Evolutionary conservation across 495 filamentous ascomycete species (phyloP).

Genomic region (Talaromyces wortmannii): DNA sequence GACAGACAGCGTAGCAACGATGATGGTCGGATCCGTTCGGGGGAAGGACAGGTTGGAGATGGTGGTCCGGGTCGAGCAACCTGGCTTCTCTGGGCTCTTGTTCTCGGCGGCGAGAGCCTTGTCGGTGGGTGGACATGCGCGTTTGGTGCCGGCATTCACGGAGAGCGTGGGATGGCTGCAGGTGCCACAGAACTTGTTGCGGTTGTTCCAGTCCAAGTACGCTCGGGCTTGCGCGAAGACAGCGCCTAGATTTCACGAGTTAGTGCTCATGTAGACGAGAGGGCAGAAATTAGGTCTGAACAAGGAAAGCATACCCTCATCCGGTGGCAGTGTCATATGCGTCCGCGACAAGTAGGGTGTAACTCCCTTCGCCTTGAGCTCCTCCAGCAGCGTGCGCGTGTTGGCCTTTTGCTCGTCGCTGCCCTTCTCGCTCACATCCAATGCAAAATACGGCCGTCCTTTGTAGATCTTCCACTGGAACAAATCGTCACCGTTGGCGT

Average conservation of each 20-base stretch:
- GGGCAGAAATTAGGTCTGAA: neutral
- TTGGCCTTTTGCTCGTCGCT: slow-evolving; percentile 40
- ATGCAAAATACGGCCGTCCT: slow-evolving; percentile 77
- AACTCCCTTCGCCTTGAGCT: slow-evolving; percentile 50
- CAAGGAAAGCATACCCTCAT: slow-evolving; percentile 44
- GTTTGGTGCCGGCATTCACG: slow-evolving; percentile 84
- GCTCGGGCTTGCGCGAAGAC: slow-evolving; percentile 87
- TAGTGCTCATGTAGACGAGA: slow-evolving; percentile 3
- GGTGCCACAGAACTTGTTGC: slow-evolving; percentile 84
- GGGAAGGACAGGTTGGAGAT: slow-evolving; percentile 83
- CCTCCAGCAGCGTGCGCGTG: slow-evolving; percentile 40
- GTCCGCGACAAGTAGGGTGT: slow-evolving; percentile 54
- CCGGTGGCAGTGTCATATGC: slow-evolving; percentile 47
- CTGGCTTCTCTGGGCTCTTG: slow-evolving; percentile 42
- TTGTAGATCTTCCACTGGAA: slow-evolving; percentile 55
- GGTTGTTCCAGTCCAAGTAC: slow-evolving; percentile 89
- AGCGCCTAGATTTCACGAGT: slow-evolving; percentile 49
- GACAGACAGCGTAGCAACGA: slow-evolving; percentile 79
- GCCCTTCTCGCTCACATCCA: slow-evolving; percentile 78
- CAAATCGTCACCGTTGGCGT: slow-evolving; percentile 32
- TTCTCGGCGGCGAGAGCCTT: slow-evolving; percentile 29
- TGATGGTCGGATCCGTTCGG: slow-evolving; percentile 90
- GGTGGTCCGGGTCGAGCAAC: slow-evolving; percentile 63
- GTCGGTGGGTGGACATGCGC: slow-evolving; percentile 80
- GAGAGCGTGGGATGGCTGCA: slow-evolving; percentile 83